Base-by-base conservation (phyloP, 805 yeast species). In the Metschnikowia baotianmanensis region DNA sequence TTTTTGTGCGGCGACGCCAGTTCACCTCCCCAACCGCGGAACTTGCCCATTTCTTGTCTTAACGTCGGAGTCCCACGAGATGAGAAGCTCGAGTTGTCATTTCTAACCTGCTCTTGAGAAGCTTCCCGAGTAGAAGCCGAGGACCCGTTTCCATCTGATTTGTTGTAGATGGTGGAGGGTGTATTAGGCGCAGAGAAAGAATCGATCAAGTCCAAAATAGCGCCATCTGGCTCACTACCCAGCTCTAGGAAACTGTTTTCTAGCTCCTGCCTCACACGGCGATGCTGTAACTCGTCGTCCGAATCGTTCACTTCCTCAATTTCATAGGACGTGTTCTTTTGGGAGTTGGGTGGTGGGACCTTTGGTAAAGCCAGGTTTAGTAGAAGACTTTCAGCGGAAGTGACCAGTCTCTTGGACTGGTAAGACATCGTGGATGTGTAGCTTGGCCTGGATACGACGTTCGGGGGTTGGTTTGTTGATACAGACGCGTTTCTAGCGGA, bases 231-330 rank as follows among this genome's bases (percentile, higher is more conserved):
- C 16, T 42, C 42, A 9, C 22, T 32, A 16, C 35, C 15, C 44
- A 36, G 43, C 20, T 19, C 23, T 27, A 28, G 20, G 41, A 49
- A 47, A 21, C 47, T 40, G 17, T 52, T 46, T 35, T 47, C 50
- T 30, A 47, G 36, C 17, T 38, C 36, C 31, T 51, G 50, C 6
- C 52, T 48, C 34, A 42, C 37, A 16, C 34, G 31, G 32, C 52
- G 47, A 27, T 45, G 40, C 23, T 46, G 38, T 17, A 60, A 46
- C 48, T 66, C 70, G 34, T 67, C 72, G 44, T 69, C 73, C 20
- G 64, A 56, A 47, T 66, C 70, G 41, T 65, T 62, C 18, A 65
- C 57, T 46, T 69, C 74, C 51, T 69, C 74, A 36, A 69, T 68
- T 3, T 66, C 63, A 24, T 32, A 33, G 13, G 43, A 36, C 16